Percentiles rank a stretch among this genome's conserved stretches.
phyloP scores from a whole-genome alignment of 371 early-diverging fungal genomes.

The Lichtheimia ramosa region DNA sequence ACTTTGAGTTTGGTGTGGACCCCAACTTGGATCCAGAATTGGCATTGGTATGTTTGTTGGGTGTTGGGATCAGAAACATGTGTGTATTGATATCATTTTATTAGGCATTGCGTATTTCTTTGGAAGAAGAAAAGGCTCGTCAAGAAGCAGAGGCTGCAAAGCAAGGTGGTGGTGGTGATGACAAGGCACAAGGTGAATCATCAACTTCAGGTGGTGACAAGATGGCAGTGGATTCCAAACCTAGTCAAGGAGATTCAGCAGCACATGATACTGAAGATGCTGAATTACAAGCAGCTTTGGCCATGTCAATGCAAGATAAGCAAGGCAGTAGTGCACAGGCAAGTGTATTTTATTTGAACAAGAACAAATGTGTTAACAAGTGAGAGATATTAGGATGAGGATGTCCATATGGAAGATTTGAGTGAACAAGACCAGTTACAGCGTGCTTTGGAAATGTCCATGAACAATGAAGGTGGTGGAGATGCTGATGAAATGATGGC shows the following conservation, averaged over 20 bases:
- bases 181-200: slow-evolving; percentile 28
- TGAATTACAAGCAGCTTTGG: slow-evolving; percentile 49
- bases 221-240: slow-evolving; percentile 51
- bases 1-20: slow-evolving; percentile 96
- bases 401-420: slow-evolving; percentile 72
- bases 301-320: slow-evolving; percentile 64
- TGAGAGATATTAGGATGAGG: slow-evolving; percentile 34
- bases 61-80: not conserved
- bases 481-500: slow-evolving; percentile 56
- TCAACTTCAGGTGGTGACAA: slow-evolving; percentile 34
- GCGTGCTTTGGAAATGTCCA: slow-evolving; percentile 87
- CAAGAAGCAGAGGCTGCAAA: slow-evolving; percentile 74
- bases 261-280: slow-evolving; percentile 41
- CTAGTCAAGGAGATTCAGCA: slow-evolving; percentile 28
- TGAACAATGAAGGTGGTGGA: slow-evolving; percentile 57
- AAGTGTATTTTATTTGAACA: not conserved
- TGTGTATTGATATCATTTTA: not conserved
- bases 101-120: slow-evolving; percentile 90
- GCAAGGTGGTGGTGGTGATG: slow-evolving; percentile 14
- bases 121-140: slow-evolving; percentile 95
- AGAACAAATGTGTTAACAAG: not conserved
- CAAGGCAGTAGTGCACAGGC: slow-evolving; percentile 12
- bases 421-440: slow-evolving; percentile 89
- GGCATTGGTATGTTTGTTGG: slow-evolving; percentile 65
- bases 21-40: slow-evolving; percentile 95